Evolutionary conservation across 2,329 filamentous ascomycete genomes (phyloP), one percentile per base, ranked within the genome.

Genomic region (Alternaria sp.): DNA sequence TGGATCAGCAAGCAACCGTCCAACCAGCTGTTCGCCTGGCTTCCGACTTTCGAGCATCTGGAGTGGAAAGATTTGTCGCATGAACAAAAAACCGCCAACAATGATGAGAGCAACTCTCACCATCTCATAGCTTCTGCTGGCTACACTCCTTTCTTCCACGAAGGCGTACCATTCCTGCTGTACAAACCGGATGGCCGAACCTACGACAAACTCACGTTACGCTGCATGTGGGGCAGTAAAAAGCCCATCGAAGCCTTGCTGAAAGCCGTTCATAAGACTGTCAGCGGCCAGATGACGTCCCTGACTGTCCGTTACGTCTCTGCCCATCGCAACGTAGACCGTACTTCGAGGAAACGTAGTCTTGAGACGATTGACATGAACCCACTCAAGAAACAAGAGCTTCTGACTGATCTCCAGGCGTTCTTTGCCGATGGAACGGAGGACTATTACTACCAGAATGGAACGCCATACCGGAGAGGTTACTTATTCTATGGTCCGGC

Each of bases 381-480:
- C 12, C 47, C n/a, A n/a, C 47, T 26, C 11, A 50, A 50, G 47
- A 50, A 50, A 30, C n/a, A 50, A 28, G 47, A 50, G 47, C 47
- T 50, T 30, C 26, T 30, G 47, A 30, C 47, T 12, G 47, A 50
- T 50, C 47, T 50, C 26, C 47, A 50, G 26, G 26, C 6, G 4
- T 50, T 50, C 47, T 30, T 50, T 19, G 47, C n/a, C 17, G 47
- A 50, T 17, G 26, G 47, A 12, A 50, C 47, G n/a, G 47, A 50
- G 26, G 47, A 50, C 11, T 50, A 30, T 26, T 50, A 50, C 26
- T 50, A 28, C 9, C 47, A 50, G 28, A 50, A 50, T 11, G 54
- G 62, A 32, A 49, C 65, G 44, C 62, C 57, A 32, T 71, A 71
- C 51, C 54, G 62, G 59, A 46, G 59, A 61, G 65, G 67, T 12